Evolutionary conservation across 129 eudicot species (phyloP).

Genomic region (Tagetes erecta): DNA sequence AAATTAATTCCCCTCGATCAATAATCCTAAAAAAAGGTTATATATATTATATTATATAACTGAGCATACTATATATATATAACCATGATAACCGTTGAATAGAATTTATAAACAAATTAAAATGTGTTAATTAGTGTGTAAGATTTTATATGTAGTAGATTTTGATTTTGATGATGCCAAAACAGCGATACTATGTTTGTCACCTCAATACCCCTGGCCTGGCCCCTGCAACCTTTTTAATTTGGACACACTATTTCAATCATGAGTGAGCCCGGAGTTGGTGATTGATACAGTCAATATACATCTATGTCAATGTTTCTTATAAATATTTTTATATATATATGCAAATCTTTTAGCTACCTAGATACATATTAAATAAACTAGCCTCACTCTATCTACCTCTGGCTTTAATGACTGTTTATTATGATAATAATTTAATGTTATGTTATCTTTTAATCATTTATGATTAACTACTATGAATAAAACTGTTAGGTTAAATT

Average conservation of each 20-base stretch:
- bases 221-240: constrained; percentile 16
- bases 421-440: neutral
- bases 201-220: constrained; percentile 24
- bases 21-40: too few relatives aligned
- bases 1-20: too few relatives aligned
- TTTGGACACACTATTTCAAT: constrained; percentile 18
- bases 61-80: too few relatives aligned
- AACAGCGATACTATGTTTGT: constrained; percentile 19
- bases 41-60: too few relatives aligned
- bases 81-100: too few relatives aligned
- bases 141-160: neutral
- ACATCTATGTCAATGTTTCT: neutral
- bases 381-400: neutral
- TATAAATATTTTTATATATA: too few relatives aligned
- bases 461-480: too few relatives aligned
- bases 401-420: neutral
- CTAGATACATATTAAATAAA: too few relatives aligned
- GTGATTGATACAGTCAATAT: neutral
- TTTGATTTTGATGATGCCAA: constrained; percentile 2
- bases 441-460: neutral
- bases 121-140: neutral
- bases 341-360: neutral
- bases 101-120: neutral
- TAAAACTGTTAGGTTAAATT: too few relatives aligned
- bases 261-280: constrained; percentile 19